phyloP scores from a whole-genome alignment of 2,329 filamentous ascomycete species.

The Akanthomyces dipterigenus region DNA sequence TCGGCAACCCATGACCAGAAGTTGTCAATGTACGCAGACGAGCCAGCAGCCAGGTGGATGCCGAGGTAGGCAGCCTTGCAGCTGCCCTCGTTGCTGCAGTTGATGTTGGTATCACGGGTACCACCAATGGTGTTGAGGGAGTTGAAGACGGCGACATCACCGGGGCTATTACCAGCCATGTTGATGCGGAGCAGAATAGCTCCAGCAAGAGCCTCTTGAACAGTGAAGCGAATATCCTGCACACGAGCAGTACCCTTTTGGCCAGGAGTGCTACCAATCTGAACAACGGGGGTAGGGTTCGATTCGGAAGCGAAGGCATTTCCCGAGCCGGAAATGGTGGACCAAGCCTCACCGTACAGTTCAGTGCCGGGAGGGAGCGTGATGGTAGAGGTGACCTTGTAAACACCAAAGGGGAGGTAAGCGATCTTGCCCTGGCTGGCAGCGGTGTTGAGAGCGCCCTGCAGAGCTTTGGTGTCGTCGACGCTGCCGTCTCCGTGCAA shows the following conservation, averaged over 20 bases:
- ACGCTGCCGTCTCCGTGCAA: slow-evolving; percentile 44
- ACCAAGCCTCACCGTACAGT: slow-evolving; percentile 8
- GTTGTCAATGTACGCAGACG: slow-evolving; percentile 46
- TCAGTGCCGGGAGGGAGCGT: slow-evolving; percentile 34
- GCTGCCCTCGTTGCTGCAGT: slow-evolving; percentile 26
- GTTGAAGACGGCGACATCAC: slow-evolving; percentile 46
- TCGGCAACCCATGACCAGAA: slow-evolving; percentile 43
- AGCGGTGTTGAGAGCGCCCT: slow-evolving; percentile 47
- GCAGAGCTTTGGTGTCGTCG: slow-evolving; percentile 55
- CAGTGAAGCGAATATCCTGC: slow-evolving; percentile 46
- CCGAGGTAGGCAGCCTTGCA: slow-evolving; percentile 43
- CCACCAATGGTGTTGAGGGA: slow-evolving; percentile 40
- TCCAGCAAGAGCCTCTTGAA: slow-evolving; percentile 36
- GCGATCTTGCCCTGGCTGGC: slow-evolving; percentile 41
- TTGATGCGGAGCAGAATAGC: slow-evolving; percentile 41
- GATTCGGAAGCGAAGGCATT: slow-evolving; percentile 4
- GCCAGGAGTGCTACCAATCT: slow-evolving; percentile 22
- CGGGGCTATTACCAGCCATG: slow-evolving; percentile 36
- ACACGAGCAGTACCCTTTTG: slow-evolving; percentile 45
- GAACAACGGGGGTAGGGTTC: slow-evolving; percentile 11
- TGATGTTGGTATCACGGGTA: slow-evolving; percentile 28
- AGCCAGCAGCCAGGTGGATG: slow-evolving; percentile 40
- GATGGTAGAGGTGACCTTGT: slow-evolving; percentile 42
- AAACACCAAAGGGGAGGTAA: slow-evolving; percentile 51
- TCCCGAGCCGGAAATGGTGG: slow-evolving; percentile 6